Percentiles rank a stretch among this genome's conserved stretches.
These are phyloP conservation scores for Aurantiochytrium sp. DNA, from an alignment of 108 stramenopile species.

Conservation along the genomic window DNA sequence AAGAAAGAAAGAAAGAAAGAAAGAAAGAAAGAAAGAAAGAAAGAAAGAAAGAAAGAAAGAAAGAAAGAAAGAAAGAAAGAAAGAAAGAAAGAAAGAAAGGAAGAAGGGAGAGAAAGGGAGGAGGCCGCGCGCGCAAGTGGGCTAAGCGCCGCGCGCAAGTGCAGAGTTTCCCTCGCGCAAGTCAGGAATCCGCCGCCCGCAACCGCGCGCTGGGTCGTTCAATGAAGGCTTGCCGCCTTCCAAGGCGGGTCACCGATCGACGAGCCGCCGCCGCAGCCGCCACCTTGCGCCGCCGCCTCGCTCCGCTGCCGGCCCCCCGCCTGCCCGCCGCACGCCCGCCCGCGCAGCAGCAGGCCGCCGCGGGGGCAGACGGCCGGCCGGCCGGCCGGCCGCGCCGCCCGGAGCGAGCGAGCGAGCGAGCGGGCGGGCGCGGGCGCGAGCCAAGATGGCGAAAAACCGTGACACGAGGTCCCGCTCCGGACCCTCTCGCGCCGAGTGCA, in stretches of 20 bases:
- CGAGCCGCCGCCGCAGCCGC: too few species aligned
- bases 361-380: neutral
- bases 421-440: neutral
- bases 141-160: neutral
- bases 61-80: neutral
- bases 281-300: too few species aligned
- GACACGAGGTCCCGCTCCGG: too few species aligned
- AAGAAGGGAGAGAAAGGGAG: neutral
- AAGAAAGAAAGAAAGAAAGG: neutral
- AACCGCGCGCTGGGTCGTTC: too few species aligned
- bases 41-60: neutral
- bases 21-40: neutral
- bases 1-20: neutral
- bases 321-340: neutral
- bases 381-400: neutral
- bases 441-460: neutral
- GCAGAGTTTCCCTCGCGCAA: too few species aligned
- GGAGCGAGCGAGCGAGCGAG: neutral
- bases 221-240: too few species aligned
- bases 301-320: neutral
- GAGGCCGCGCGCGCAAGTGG: neutral
- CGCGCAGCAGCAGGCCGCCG: neutral
- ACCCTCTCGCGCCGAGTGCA: too few species aligned
- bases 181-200: too few species aligned
- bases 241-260: too few species aligned